Evolutionary conservation across 2,329 filamentous ascomycete genomes (phyloP), one percentile per base, ranked within the genome.

Genomic region (Microsporum canis): DNA sequence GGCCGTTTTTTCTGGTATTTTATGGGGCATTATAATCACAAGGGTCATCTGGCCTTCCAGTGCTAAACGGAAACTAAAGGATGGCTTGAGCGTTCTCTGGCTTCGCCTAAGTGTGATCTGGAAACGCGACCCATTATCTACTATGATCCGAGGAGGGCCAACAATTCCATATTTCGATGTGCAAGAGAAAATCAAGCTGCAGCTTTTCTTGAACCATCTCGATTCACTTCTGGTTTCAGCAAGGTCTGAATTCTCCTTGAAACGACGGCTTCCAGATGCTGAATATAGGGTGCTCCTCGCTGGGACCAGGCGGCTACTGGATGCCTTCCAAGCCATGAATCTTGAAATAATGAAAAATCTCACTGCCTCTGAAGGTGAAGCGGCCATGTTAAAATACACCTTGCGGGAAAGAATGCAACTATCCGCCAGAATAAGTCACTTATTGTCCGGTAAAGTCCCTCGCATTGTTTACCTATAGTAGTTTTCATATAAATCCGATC

Each of bases 301-400:
- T 27, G 87, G 87, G 7, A 96, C 91, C 0, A 86, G 87, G 64
- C 85, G 88, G 59, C 89, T 96, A 75, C 84, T 97, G 3, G 91
- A 96, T 73, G 87, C 89, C 41, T 96, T 99, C 73, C 91, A 97
- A 70, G 90, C 91, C 58, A 96, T 99, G 89, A 95, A 92, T 65
- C 84, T 96, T 8, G 86, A 96, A 64, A 91, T 95, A 41, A 82
- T 88, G 69, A 92, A 91, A 69, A 88, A 92, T 62, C 78, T 86
- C 8, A 82, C 82, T 41, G 82, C 89, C 0, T 90, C 86, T 2
- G 83, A 87, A 31, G 91, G 92, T 3, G 92, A 97, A 75, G 84
- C 87, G 61, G 86, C 87, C 6, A 81, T 97, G 41, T 77, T 99
- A 41, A 81, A 83, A 64, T 91, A 88, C 71, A 97, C 94, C 1